Evolutionary conservation across 2,329 filamentous ascomycete species (phyloP).

Genomic region (Hypoxylon sp.): DNA sequence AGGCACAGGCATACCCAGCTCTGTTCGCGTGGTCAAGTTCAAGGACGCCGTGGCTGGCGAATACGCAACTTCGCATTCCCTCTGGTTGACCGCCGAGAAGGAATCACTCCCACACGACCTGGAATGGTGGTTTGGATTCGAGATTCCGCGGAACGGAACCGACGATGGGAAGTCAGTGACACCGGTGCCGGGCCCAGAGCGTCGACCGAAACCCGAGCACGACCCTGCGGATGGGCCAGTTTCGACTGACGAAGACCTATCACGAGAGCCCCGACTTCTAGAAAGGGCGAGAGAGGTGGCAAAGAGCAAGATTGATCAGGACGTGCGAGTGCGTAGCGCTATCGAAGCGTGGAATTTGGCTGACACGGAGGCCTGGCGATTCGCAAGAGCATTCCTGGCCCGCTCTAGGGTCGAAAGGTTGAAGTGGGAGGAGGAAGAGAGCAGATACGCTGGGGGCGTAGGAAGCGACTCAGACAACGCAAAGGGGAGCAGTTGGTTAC

Average conservation of each 20-base stretch:
- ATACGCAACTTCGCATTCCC: slow-evolving; percentile 71
- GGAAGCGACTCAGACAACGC: slow-evolving; percentile 63
- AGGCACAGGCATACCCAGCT: slow-evolving; percentile 72
- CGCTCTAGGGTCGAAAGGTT: slow-evolving; percentile 73
- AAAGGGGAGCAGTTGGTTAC: slow-evolving; percentile 52
- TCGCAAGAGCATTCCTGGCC: slow-evolving; percentile 77
- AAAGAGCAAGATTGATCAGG: slow-evolving; percentile 59
- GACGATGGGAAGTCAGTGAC: slow-evolving; percentile 68
- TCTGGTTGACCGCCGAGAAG: slow-evolving; percentile 85
- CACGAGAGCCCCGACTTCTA: slow-evolving; percentile 69
- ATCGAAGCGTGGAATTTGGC: slow-evolving; percentile 78
- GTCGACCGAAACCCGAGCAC: slow-evolving; percentile 65
- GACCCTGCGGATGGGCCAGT: slow-evolving; percentile 65
- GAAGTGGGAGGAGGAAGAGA: slow-evolving; percentile 80
- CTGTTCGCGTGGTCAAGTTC: slow-evolving; percentile 77
- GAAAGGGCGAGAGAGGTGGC: slow-evolving; percentile 66
- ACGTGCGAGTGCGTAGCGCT: slow-evolving; percentile 65
- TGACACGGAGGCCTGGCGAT: slow-evolving; percentile 84
- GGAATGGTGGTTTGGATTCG: slow-evolving; percentile 92
- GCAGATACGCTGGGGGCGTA: slow-evolving; percentile 73
- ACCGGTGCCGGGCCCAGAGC: slow-evolving; percentile 71
- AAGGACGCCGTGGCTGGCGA: slow-evolving; percentile 86
- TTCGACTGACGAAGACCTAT: slow-evolving; percentile 66
- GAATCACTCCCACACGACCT: slow-evolving; percentile 75
- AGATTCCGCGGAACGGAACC: slow-evolving; percentile 73